Base-by-base conservation (phyloP, 768 basidiomycete species). In the Fibroporia radiculosa region DNA sequence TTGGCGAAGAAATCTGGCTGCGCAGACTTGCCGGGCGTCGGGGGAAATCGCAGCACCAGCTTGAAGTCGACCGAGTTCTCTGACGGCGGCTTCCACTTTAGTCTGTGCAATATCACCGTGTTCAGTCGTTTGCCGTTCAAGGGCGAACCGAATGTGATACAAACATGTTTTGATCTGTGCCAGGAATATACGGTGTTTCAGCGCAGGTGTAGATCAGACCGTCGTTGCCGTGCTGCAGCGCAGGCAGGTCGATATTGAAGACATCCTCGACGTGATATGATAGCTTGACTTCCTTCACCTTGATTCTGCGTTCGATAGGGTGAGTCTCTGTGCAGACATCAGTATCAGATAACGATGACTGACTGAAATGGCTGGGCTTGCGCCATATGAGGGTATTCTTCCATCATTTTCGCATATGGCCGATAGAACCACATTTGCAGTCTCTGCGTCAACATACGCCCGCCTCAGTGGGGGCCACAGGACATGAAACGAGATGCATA, bases 1-100 rank as follows among this genome's bases (percentile, higher is more conserved):
- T 93, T 97, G 10, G 82, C 82, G 48, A 70, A 71, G 52, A 83
- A 85, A 56, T 98, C 92, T 1, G 92, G 87, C 54, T 79, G 64
- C 6, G 65, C 54, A 0, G 77, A 71, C 41, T 81, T 63, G 19
- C 66, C 65, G 13, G 61, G 59, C 3, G 66, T 62, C 1, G 91
- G 78, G 1, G 95, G 93, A 62, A 98, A 99, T 25, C 91, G 83
- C n/a, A 99, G 69, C 39, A 93, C 77, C 23, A 98, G 82, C 62
- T 92, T 91, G 72, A 99, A 98, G 63, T 99, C 96, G 56, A 98
- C 84, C 1, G 93, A 93, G 61, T 99, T 99, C 60, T 98, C 95
- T 1, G 85, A 88, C 0, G 96, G 93, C 1, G 93, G 93, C 63
- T 99, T 99, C 96, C 96, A 99, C 65, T 99, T 99, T 58, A 99